Conservation (phyloP, 441 rosid species). For the Capsella rubella region DNA sequence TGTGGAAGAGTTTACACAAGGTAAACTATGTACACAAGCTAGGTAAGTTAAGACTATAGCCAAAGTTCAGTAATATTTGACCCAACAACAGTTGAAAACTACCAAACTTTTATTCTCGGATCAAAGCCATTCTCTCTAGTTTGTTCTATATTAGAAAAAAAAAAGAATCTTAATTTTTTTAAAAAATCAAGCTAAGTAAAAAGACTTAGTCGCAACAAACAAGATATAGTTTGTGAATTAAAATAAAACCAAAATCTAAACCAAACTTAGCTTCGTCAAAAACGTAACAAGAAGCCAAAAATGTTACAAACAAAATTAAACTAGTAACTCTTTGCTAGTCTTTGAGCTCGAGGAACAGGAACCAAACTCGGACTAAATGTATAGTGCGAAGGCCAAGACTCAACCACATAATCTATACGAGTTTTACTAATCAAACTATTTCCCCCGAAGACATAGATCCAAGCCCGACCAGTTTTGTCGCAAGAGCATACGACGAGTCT, state of each 20-base stretch:
- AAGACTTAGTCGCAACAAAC: not conserved
- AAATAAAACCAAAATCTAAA: not conserved
- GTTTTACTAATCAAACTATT: not conserved
- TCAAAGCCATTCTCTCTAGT: not conserved
- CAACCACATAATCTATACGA: not conserved
- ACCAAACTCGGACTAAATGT: conserved; percentile 2
- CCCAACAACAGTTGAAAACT: not conserved
- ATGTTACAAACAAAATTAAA: not conserved
- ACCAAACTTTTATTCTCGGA: not conserved
- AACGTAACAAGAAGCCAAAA: not conserved
- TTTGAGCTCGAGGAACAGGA: not conserved
- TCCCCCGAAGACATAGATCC: conserved; percentile 1
- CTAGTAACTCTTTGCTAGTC: not conserved
- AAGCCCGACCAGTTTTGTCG: not conserved
- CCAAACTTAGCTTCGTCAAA: not conserved
- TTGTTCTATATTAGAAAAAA: not conserved
- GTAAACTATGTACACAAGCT: too few relatives aligned
- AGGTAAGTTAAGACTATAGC: too few relatives aligned
- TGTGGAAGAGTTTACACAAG: too few relatives aligned
- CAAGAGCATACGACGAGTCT: not conserved
- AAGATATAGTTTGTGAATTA: not conserved
- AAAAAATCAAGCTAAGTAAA: not conserved
- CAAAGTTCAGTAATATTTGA: too few relatives aligned
- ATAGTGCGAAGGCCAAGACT: conserved; percentile 2
- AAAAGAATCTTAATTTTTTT: not conserved